Base-by-base conservation (phyloP, 805 yeast species). In the Starmerella kuoi region DNA sequence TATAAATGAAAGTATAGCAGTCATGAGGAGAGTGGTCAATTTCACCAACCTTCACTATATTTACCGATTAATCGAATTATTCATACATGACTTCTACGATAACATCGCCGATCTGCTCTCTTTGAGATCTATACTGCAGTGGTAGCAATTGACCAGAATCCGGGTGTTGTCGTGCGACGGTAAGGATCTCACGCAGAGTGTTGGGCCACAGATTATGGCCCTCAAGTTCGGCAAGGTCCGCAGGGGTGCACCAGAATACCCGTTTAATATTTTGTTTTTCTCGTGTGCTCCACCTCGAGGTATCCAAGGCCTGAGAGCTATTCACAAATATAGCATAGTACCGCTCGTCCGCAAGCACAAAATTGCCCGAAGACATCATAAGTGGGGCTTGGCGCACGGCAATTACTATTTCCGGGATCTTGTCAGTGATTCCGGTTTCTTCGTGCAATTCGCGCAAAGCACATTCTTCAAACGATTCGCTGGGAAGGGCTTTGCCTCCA, bases 371-470 rank as follows among this genome's bases (percentile, higher is more conserved):
- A 8, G 45, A 21, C 25, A 36, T 17, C 37, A 50, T 31, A 28
- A 49, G 37, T 14, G 54, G 54, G 17, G 54, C 54, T 21, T 21
- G 22, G 23, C 54, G 40, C 17, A 14, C 24, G 12, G 53, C 54
- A 5, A 49, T 28, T 15, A 41, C 37, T 12, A 25, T 34, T 9
- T 40, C 40, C 24, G 23, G 19, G 5, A 43, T 5, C 2, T 26
- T 20, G 14, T n/a, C 20, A 12, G 25, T 21, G 15, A 50, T 25
- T n/a, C 54, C 54, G 2, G 54, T 50, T 28, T 50, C 54, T 35
- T 50, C 54, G 19, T 5, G n/a, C 21, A 50, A 40, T 28, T 50
- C 54, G 31, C 54, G 45, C 23, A 12, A 17, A 12, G 54, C 53
- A 22, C 48, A 44, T 15, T 25, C 41, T 18, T 6, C 42, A 31